These are phyloP conservation scores for Rostrohypoxylon terebratum DNA, from an alignment of 495 filamentous ascomycete genomes.

Conservation along the genomic window DNA sequence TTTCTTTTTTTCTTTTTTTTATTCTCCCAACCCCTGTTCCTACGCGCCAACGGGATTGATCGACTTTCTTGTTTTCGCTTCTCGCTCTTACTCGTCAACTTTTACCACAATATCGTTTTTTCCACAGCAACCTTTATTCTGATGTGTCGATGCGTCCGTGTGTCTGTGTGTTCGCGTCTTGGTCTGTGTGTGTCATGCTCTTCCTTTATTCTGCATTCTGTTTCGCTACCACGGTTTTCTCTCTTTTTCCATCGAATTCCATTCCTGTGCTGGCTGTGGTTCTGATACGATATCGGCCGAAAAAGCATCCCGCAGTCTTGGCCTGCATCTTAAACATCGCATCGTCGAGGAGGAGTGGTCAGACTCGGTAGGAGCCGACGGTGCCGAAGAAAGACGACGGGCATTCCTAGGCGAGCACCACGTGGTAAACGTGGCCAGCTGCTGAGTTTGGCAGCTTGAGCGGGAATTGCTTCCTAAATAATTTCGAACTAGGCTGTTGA, in stretches of 20 bases:
- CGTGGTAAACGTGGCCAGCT: slow-evolving; percentile 47
- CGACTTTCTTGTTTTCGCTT: slow-evolving; percentile 18
- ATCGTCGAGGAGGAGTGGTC: slow-evolving; percentile 41
- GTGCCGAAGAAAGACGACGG: slow-evolving; percentile 33
- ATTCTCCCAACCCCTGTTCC: slow-evolving; percentile 35
- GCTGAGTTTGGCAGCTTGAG: slow-evolving; percentile 39
- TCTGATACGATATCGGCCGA: slow-evolving; percentile 48
- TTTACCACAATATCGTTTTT: neutral
- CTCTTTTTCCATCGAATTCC: slow-evolving; percentile 41
- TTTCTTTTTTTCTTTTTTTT: neutral
- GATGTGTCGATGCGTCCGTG: neutral
- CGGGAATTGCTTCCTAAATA: slow-evolving; percentile 40
- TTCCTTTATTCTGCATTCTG: slow-evolving; percentile 4
- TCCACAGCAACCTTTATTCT: neutral
- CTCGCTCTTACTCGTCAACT: neutral
- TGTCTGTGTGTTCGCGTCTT: neutral
- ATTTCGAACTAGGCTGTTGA: slow-evolving; percentile 26
- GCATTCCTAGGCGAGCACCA: slow-evolving; percentile 41
- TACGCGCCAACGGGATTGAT: slow-evolving; percentile 31
- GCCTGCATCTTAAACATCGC: slow-evolving; percentile 41
- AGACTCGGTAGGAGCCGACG: slow-evolving; percentile 47
- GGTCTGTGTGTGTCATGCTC: slow-evolving; percentile 5
- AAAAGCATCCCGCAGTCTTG: slow-evolving; percentile 43
- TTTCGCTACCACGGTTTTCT: slow-evolving; percentile 40
- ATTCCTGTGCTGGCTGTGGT: slow-evolving; percentile 25